Conservation (phyloP, 768 basidiomycete genomes). For the Phanerodontia chrysosporium region DNA sequence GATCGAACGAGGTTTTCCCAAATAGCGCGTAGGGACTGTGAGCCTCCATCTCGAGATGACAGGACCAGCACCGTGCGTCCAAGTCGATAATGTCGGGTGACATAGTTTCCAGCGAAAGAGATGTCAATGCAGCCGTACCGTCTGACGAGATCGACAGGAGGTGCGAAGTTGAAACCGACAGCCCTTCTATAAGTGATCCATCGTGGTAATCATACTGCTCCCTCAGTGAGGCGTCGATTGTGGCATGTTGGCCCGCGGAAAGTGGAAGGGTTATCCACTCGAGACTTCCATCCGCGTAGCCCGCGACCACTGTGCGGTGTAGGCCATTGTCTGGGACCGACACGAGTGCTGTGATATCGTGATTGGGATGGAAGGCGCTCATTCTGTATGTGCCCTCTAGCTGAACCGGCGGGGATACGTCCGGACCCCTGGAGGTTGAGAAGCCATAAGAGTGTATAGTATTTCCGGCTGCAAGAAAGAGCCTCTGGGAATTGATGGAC, state of each 20-base stretch:
- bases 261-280: constrained; percentile 41
- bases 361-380: constrained; percentile 20
- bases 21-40: constrained; percentile 62
- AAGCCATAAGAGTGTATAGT: constrained; percentile 57
- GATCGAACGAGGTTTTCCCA: constrained; percentile 56
- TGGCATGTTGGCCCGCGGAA: constrained; percentile 13
- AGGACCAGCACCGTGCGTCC: constrained; percentile 56
- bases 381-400: constrained; percentile 24
- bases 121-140: constrained; percentile 43
- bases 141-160: constrained; percentile 55
- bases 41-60: constrained; percentile 48
- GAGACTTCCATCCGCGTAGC: constrained; percentile 25
- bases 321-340: constrained; percentile 22
- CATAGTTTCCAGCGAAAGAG: constrained; percentile 15
- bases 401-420: constrained; percentile 17
- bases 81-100: constrained; percentile 37
- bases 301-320: constrained; percentile 25
- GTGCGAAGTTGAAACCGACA: constrained; percentile 41
- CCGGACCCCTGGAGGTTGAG: constrained; percentile 15
- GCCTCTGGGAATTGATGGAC: constrained; percentile 48
- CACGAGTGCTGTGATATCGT: constrained; percentile 29
- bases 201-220: constrained; percentile 29
- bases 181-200: constrained; percentile 50
- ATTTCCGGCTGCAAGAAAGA: constrained; percentile 60
- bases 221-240: constrained; percentile 15